Base-by-base conservation (phyloP, 805 yeast species). In the Teunomyces kruisii region DNA sequence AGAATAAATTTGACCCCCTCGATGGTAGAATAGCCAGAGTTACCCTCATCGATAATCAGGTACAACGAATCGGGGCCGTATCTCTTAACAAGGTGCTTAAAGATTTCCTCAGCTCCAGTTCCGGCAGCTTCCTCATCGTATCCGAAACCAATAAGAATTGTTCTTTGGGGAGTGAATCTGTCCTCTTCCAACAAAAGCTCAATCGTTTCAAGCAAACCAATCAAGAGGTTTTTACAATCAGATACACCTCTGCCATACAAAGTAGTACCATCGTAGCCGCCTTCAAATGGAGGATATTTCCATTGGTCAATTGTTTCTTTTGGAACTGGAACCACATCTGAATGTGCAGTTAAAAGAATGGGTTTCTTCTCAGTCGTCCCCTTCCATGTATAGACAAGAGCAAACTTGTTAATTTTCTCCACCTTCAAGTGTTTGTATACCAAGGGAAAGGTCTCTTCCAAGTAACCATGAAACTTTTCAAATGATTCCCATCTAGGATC, bases 71-170 rank as follows among this genome's bases (percentile, higher is more conserved):
- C 63, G 7, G 61, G 55, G 7, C 81, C 81, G 49, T 68, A 74
- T 24, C 59, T 44, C 6, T 61, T 55, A 5, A 59, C 51, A n/a
- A 77, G 55, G 44, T 58, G 61, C 33, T 64, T 51, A 4, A 65
- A 61, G 28, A 74, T 71, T 17, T 57, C 63, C 28, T 54, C 37
- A 3, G 74, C 75, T 2, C 75, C 79, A 0, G 55, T 40, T 1
- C 80, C 81, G 6, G 57, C 55, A 10, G 73, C 59, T 56, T 76
- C 81, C 54, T 76, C 81, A 53, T 76, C 81, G 44, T 73, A 76
- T 1, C 80, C 81, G 53, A 75, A 75, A 0, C 72, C 74, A n/a
- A 74, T 56, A 8, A 76, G 53, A 9, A 76, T 59, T 0, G 79
- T 73, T 53, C 81, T 61, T 43, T 59, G 51, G 2, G 80, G 80